Conservation (phyloP, 106 monocot genomes). For the Cymbidium sinense region DNA sequence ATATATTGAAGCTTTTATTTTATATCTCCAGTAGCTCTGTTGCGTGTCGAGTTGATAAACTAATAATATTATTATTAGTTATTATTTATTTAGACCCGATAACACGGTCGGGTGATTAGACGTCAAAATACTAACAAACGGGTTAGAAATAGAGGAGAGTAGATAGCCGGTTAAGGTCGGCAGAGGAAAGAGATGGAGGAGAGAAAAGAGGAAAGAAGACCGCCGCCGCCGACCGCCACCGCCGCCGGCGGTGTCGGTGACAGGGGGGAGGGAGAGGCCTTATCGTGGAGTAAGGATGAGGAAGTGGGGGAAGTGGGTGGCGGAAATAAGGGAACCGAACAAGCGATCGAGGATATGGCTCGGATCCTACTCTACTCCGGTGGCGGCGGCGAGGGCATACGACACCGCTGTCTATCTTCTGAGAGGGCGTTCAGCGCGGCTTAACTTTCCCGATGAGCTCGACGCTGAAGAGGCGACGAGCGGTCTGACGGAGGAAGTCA, state of each 20-base stretch:
- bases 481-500: neutral
- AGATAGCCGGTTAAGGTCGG: neutral
- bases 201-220: neutral
- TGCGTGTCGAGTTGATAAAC: no score
- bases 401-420: constrained; percentile 37
- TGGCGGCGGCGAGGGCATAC: constrained; percentile 35
- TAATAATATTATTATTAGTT: no score
- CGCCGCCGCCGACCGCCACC: neutral
- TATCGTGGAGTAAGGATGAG: constrained; percentile 35
- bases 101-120: neutral
- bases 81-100: no score
- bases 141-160: no score
- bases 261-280: neutral
- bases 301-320: constrained; percentile 50
- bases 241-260: neutral
- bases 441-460: constrained; percentile 38
- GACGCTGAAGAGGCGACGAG: neutral
- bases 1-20: no score
- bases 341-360: constrained; percentile 40
- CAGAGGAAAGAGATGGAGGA: neutral
- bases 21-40: no score
- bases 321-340: constrained; percentile 39
- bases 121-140: neutral
- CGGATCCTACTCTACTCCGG: constrained; percentile 29
- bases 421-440: constrained; percentile 19